Conservation (phyloP, 2,329 filamentous ascomycete species). For the Aspergillus fischeri region DNA sequence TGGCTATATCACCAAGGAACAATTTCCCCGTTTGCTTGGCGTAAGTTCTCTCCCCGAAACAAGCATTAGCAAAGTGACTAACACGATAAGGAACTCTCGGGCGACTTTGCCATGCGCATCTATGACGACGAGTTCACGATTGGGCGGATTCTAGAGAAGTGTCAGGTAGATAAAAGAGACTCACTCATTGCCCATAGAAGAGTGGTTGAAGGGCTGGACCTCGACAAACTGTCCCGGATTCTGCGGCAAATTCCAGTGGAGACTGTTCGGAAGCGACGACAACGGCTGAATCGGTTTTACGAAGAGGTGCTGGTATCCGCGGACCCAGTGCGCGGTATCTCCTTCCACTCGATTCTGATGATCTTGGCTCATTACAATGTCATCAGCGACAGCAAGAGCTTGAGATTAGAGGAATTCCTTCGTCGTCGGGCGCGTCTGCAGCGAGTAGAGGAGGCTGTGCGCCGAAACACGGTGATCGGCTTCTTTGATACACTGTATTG, state of each 20-base stretch:
- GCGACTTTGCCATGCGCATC: slow-evolving; percentile 94
- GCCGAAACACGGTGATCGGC: slow-evolving; percentile 81
- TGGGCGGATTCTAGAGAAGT: slow-evolving; percentile 78
- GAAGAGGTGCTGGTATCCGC: slow-evolving; percentile 94
- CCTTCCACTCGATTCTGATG: slow-evolving; percentile 89
- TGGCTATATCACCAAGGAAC: slow-evolving; percentile 85
- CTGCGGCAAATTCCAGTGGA: slow-evolving; percentile 68
- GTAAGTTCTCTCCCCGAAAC: slow-evolving; percentile 43
- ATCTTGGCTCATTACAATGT: slow-evolving; percentile 98
- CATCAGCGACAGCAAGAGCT: slow-evolving; percentile 94
- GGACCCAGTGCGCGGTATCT: slow-evolving; percentile 82
- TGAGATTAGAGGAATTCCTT: slow-evolving; percentile 90
- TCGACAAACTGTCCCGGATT: slow-evolving; percentile 69
- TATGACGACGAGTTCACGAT: slow-evolving; percentile 90
- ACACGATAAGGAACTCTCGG: slow-evolving; percentile 66
- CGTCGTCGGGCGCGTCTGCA: slow-evolving; percentile 85
- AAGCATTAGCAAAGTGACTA: slow-evolving; percentile 1
- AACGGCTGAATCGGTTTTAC: slow-evolving; percentile 89
- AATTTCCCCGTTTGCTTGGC: slow-evolving; percentile 81
- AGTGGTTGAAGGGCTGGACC: slow-evolving; percentile 58
- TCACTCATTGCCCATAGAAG: slow-evolving; percentile 37
- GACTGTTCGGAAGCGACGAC: slow-evolving; percentile 69
- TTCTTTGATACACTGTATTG: slow-evolving; percentile 95
- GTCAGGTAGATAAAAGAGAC: slow-evolving; percentile 56
- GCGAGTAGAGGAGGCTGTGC: slow-evolving; percentile 90